Evolutionary conservation across 495 filamentous ascomycete genomes (phyloP), one percentile per base, ranked within the genome.

Genomic region (Lichina pygmaea): DNA sequence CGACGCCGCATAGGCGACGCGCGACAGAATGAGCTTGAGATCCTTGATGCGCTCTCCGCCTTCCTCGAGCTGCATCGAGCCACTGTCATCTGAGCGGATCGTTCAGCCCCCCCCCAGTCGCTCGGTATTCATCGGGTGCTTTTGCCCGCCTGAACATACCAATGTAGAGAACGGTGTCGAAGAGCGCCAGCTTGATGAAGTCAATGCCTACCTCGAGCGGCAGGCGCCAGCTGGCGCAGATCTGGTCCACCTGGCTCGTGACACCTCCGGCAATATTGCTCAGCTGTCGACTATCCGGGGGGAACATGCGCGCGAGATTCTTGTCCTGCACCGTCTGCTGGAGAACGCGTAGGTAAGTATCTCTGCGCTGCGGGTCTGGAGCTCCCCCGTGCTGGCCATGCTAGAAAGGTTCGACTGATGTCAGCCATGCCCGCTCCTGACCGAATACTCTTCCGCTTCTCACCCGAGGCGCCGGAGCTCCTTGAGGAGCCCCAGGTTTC

Each of bases 11-110:
- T 66, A 71, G 9, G 75, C 70, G 17, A 78, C 71, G 9, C 68
- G 65, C 7, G 64, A 60, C 30, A 81, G 58, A 46, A 79, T 78
- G 42, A 74, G 60, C 50, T 66, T 65, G 42, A 81, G 57, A 48
- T 81, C 76, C 15, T 71, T 63, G 58, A 76, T 77, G 44, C 77
- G 67, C 40, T 70, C 59, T n/a, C 75, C 75, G 46, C 66, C 64
- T 50, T 75, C 72, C 49, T 75, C 67, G 44, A 80, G 77, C 41
- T 66, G 59, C 57, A 81, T 81, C 24, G 77, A 80, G 10, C 77
- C 77, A 55, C 72, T 77, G 56, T 81, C 77, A 53, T 81, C 76
- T 58, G 41, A 24, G 24, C 31, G 13, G 7, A 37, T 50, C 34
- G 51, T 33, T 51, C 3, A 33, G 40, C 10, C 17, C n/a, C 34